Conservation (phyloP, 768 basidiomycete species). For the Paxillus rubicundulus region DNA sequence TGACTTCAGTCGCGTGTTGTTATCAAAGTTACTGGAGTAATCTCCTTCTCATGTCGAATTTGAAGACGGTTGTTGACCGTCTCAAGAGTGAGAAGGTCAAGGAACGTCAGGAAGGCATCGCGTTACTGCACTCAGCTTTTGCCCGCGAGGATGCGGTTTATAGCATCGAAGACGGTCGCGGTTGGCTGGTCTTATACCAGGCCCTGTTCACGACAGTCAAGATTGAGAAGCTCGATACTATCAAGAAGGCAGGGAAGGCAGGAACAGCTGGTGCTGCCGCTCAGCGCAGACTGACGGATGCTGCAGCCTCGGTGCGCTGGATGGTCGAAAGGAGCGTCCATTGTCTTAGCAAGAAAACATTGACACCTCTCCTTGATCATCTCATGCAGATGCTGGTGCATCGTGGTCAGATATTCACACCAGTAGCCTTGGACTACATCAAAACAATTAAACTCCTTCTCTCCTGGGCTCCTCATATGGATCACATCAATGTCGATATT, state of each 20-base stretch:
- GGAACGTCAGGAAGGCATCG: slow-evolving; percentile 65
- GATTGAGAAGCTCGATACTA: slow-evolving; percentile 53
- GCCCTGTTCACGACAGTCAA: slow-evolving; percentile 66
- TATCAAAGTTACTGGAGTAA: too few species aligned
- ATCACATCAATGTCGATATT: slow-evolving; percentile 57
- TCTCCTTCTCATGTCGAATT: slow-evolving; percentile 34
- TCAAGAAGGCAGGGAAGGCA: slow-evolving; percentile 42
- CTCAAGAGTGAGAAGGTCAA: slow-evolving; percentile 64
- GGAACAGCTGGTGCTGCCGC: slow-evolving; percentile 45
- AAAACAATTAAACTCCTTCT: slow-evolving; percentile 72
- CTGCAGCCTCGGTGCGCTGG: slow-evolving; percentile 68
- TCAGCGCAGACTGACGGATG: slow-evolving; percentile 60
- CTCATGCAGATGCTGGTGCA: slow-evolving; percentile 58
- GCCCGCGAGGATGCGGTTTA: slow-evolving; percentile 44
- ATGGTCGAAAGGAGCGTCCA: slow-evolving; percentile 62
- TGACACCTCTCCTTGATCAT: slow-evolving; percentile 61
- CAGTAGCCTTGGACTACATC: slow-evolving; percentile 75
- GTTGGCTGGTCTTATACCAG: slow-evolving; percentile 71
- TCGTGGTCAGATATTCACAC: slow-evolving; percentile 51
- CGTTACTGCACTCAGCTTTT: slow-evolving; percentile 50
- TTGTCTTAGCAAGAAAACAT: slow-evolving; percentile 51
- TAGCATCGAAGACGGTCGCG: slow-evolving; percentile 34
- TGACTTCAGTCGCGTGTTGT: slow-evolving; percentile 17
- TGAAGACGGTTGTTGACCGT: slow-evolving; percentile 48
- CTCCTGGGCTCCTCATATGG: slow-evolving; percentile 70